These are phyloP conservation scores for Aspergillus panamensis DNA, from an alignment of 495 filamentous ascomycete genomes.

Conservation along the genomic window DNA sequence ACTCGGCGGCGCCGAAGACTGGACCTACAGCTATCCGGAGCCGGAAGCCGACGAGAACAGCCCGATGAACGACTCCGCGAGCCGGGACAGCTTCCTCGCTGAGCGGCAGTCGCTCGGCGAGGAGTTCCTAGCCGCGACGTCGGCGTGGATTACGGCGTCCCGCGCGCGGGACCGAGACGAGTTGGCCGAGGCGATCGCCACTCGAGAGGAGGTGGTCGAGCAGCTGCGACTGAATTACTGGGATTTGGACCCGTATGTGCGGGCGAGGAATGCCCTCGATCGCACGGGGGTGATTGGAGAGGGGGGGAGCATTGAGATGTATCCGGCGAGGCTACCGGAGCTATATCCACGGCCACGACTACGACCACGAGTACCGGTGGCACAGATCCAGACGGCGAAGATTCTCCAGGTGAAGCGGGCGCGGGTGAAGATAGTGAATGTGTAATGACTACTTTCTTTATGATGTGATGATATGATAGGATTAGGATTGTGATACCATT, in stretches of 20 bases:
- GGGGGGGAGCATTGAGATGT: constrained; percentile 3
- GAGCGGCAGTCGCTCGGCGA: constrained; percentile 56
- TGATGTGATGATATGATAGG: neutral
- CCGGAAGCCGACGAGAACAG: constrained; percentile 66
- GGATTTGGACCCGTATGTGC: constrained; percentile 12
- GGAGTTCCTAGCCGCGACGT: constrained; percentile 62
- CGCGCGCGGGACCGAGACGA: neutral
- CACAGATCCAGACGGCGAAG: constrained; percentile 12
- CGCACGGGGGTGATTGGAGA: constrained; percentile 13
- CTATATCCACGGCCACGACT: too few species aligned
- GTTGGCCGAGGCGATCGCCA: neutral
- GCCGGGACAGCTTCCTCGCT: constrained; percentile 51
- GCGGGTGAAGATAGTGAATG: constrained; percentile 10
- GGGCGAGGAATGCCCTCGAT: constrained; percentile 7
- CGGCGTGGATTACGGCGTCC: constrained; percentile 54
- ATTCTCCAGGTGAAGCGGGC: constrained; percentile 8
- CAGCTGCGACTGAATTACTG: constrained; percentile 9
- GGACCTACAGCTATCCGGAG: constrained; percentile 76
- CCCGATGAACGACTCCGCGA: constrained; percentile 57
- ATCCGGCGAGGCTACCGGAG: too few species aligned
- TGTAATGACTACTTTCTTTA: constrained; percentile 2
- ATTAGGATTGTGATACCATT: too few species aligned
- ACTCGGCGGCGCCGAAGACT: constrained; percentile 78
- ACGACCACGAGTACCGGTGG: too few species aligned
- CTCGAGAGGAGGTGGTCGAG: neutral